Base-by-base conservation (phyloP, 2,329 filamentous ascomycete genomes). In the Penicillium sp. region DNA sequence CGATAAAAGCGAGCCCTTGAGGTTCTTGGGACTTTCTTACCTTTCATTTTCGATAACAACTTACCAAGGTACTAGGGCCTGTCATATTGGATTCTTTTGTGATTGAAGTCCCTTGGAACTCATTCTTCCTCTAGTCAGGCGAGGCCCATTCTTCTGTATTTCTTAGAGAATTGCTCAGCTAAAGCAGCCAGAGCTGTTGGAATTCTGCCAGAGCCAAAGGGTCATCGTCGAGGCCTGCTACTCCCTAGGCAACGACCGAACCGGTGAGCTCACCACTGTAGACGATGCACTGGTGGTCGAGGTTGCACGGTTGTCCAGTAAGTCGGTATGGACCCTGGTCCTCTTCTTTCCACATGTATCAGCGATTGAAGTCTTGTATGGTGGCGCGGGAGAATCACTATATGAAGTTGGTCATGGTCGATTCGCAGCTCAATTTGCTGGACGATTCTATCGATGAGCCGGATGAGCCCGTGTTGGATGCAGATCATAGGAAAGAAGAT, bases 311-410 rank as follows among this genome's bases (percentile, higher is more conserved):
- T 40, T 16, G 37, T 16, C n/a, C 37, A 40, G 16, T 16, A 40
- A 6, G 37, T 40, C 14, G 5, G 16, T 16, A 40, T 40, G 37
- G 37, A 40, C 37, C 37, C 37, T 40, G 37, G 37, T 16, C 37
- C 37, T 40, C 37, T 40, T 40, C 5, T 40, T 14, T 14, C 37
- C 86, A 83, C 19, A 22, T 22, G 19, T 22, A 22, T 22, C 19
- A 40, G 37, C 37, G n/a, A 40, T 40, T 40, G 37, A 40, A 13
- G 16, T 2, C 6, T n/a, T 16, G 37, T 40, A 40, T 40, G 37
- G 37, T 40, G 16, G 37, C 16, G 2, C 37, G 16, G 4, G 37
- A 40, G 37, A 19, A 40, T 6, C 37, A 40, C 37, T 40, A 19
- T 6, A 40, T 40, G 16, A 40, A 40, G 37, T 40, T 16, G 16